These are phyloP conservation scores for Globisporangium megalacanthum DNA, from an alignment of 352 stramenopile species.

Conservation along the genomic window DNA sequence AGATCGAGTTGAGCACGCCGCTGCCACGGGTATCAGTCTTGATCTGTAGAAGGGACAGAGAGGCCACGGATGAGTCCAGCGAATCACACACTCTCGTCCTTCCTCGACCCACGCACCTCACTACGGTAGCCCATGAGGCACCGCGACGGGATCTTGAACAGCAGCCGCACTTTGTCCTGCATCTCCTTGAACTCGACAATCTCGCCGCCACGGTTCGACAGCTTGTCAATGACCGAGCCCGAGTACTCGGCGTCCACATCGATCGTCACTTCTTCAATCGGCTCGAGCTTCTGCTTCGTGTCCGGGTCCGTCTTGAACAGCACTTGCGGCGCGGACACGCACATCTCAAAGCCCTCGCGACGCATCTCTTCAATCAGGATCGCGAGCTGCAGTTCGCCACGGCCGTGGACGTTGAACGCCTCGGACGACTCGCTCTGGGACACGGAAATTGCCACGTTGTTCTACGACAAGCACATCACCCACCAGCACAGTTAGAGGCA, in stretches of 20 bases:
- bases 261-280: constrained; percentile 92
- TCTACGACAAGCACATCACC: constrained; percentile 43
- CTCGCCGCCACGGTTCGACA: constrained; percentile 92
- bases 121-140: constrained; percentile 96
- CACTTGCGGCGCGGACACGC: constrained; percentile 95
- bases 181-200: constrained; percentile 90
- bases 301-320: constrained; percentile 87
- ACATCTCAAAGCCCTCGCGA: constrained; percentile 98
- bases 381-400: constrained; percentile 96
- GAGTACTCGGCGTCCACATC: constrained; percentile 96
- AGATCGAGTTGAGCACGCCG: constrained; percentile 96
- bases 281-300: constrained; percentile 84
- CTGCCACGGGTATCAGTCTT: constrained; percentile 94
- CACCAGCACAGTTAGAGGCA: background rate
- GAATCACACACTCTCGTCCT: background rate
- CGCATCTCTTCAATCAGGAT: constrained; percentile 99
- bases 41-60: constrained; percentile 51
- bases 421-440: constrained; percentile 84
- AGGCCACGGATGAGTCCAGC: background rate
- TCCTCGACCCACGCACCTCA: constrained; percentile 29
- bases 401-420: constrained; percentile 93
- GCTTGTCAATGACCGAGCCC: constrained; percentile 96
- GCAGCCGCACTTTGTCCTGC: constrained; percentile 90
- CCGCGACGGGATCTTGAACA: constrained; percentile 95
- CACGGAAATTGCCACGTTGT: constrained; percentile 97